Conservation (phyloP, 2,329 filamentous ascomycete species). For the Colletotrichum theobromicola region DNA sequence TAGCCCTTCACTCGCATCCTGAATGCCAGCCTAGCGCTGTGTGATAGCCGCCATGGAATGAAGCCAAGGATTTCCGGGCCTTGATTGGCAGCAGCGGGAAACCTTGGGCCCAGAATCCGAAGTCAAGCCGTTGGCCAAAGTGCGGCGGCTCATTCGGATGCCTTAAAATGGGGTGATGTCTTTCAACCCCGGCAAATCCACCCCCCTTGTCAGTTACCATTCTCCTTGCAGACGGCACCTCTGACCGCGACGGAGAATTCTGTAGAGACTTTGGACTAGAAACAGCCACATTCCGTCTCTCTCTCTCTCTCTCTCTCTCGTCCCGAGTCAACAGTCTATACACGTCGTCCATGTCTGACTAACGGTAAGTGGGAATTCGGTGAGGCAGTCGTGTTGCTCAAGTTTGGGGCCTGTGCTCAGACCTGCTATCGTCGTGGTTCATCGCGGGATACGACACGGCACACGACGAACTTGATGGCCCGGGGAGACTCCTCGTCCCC, state of each 20-base stretch:
- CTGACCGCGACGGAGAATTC: not conserved
- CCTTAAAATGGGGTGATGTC: not conserved
- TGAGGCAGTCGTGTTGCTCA: not conserved
- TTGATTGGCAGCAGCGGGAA: not conserved
- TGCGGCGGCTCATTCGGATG: not conserved
- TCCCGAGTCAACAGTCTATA: not conserved
- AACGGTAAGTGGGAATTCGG: not conserved
- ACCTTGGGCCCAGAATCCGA: not conserved
- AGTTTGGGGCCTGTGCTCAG: not conserved
- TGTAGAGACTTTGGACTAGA: not conserved
- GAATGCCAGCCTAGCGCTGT: not conserved
- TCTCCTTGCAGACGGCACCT: not conserved
- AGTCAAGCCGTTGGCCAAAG: not conserved
- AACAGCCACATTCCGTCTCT: not conserved
- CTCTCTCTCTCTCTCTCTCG: no score
- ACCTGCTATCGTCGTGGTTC: not conserved
- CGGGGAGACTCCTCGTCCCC: not conserved
- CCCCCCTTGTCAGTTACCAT: not conserved
- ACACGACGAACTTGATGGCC: not conserved
- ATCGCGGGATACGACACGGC: not conserved
- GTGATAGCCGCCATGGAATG: not conserved
- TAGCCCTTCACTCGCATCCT: not conserved
- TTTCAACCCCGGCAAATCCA: not conserved
- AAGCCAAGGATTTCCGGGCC: not conserved
- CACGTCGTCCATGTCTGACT: not conserved